phyloP scores from a whole-genome alignment of 2,329 filamentous ascomycete genomes.

The Dissoconium aciculare region DNA sequence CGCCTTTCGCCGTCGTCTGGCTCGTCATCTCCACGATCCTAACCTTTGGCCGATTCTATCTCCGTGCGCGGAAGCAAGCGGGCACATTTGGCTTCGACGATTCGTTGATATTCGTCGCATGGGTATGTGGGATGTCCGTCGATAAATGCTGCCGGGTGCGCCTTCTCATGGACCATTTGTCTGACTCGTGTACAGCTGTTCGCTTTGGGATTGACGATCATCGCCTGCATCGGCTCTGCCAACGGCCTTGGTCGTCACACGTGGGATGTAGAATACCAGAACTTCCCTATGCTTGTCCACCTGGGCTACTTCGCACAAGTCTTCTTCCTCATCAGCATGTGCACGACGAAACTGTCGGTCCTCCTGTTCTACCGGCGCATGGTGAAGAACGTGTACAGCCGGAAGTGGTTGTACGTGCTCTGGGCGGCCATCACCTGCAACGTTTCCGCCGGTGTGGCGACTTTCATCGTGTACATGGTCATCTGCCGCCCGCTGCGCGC shows the following conservation, averaged over 20 bases:
- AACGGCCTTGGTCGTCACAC: slow-evolving; percentile 21
- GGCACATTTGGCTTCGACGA: slow-evolving; percentile 19
- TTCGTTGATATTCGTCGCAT: slow-evolving; percentile 6
- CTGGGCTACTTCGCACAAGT: slow-evolving; percentile 9
- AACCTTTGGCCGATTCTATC: slow-evolving; percentile 13
- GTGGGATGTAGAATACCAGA: slow-evolving; percentile 20
- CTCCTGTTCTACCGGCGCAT: slow-evolving; percentile 18
- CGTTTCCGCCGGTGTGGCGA: slow-evolving; percentile 10
- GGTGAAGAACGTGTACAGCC: slow-evolving; percentile 9
- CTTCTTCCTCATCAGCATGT: slow-evolving; percentile 13
- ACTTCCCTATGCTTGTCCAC: slow-evolving; percentile 3
- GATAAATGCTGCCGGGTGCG: no score
- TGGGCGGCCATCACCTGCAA: slow-evolving; percentile 13
- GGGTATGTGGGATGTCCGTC: background rate
- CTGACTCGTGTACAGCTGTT: slow-evolving; percentile 4
- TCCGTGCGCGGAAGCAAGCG: slow-evolving; percentile 13
- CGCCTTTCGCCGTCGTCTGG: slow-evolving; percentile 13
- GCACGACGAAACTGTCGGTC: slow-evolving; percentile 17
- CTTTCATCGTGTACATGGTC: slow-evolving; percentile 10
- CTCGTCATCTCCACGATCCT: slow-evolving; percentile 12
- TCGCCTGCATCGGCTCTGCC: slow-evolving; percentile 10
- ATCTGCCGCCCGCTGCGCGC: slow-evolving; percentile 14
- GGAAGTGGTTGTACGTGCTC: slow-evolving; percentile 12
- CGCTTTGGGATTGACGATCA: slow-evolving; percentile 8
- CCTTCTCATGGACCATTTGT: no score